Percentiles rank a stretch among this genome's conserved stretches.
Evolutionary conservation across 2,329 filamentous ascomycete species (phyloP).

Genomic region (Hymenoscyphus albidus): DNA sequence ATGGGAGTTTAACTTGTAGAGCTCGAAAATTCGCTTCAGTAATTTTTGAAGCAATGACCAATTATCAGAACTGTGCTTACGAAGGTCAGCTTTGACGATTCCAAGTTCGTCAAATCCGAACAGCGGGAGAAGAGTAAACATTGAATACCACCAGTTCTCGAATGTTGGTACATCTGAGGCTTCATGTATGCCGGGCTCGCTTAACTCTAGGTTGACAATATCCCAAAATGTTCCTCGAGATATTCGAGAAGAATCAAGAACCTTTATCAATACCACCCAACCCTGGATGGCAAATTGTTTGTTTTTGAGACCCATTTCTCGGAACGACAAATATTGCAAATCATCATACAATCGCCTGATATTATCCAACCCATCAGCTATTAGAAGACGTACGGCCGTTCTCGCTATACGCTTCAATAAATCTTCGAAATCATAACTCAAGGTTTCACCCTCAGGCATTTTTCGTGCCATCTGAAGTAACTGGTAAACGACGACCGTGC

Average conservation of each 20-base stretch:
- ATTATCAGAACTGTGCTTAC: conserved; percentile 47
- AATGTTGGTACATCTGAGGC: conserved; percentile 44
- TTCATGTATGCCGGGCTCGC: conserved; percentile 36
- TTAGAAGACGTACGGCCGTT: conserved; percentile 40
- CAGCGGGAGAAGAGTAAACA: conserved; percentile 60
- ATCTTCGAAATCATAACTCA: conserved; percentile 44
- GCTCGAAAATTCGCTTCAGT: conserved; percentile 52
- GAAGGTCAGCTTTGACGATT: conserved; percentile 40
- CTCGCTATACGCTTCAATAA: conserved; percentile 43
- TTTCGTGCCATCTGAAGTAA: conserved; percentile 42
- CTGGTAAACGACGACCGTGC: conserved; percentile 38
- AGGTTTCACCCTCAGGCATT: conserved; percentile 7
- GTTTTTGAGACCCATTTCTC: conserved; percentile 50
- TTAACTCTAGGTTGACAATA: conserved; percentile 44
- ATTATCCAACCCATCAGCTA: conserved; percentile 41
- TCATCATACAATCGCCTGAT: conserved; percentile 47
- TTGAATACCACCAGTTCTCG: conserved; percentile 54
- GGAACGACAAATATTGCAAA: conserved; percentile 42
- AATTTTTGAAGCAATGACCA: conserved; percentile 58
- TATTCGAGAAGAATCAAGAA: conserved; percentile 48
- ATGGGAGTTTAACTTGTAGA: conserved; percentile 52
- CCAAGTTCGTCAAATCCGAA: conserved; percentile 56
- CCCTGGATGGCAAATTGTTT: conserved; percentile 46
- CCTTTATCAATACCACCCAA: conserved; percentile 57
- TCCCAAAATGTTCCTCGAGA: conserved; percentile 59